A percentile compares a stretch with the other conserved stretches of the same genome.
phyloP scores from a whole-genome alignment of 2,329 filamentous ascomycete genomes.

The Catunica adiposa region DNA sequence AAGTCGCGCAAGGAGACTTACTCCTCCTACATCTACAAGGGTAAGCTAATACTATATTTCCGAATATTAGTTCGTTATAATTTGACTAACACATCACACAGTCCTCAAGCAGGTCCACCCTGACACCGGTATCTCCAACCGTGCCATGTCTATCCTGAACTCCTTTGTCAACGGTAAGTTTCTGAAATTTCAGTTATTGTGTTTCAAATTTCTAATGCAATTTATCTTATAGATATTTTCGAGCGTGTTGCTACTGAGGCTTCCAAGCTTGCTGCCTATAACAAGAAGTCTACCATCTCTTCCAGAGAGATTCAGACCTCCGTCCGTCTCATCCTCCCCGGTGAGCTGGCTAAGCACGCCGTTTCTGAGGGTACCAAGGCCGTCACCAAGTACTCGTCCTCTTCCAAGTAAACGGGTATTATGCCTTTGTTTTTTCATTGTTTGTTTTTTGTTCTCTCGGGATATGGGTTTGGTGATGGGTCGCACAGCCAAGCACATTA shows the following conservation, averaged over 20 bases:
- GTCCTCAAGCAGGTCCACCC: constrained; percentile 99
- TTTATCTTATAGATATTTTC: constrained; percentile 73
- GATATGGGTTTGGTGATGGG: constrained; percentile 36
- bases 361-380: constrained; percentile 99
- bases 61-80: constrained; percentile 1
- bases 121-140: constrained; percentile 99
- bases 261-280: constrained; percentile 97
- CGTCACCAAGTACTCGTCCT: constrained; percentile 99
- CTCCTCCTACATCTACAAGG: constrained; percentile 99
- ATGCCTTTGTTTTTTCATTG: constrained; percentile 35
- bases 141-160: constrained; percentile 99
- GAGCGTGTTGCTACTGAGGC: constrained; percentile 98
- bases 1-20: constrained; percentile 99
- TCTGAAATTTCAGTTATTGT: background rate
- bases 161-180: constrained; percentile 95
- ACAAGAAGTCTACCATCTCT: constrained; percentile 99
- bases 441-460: constrained; percentile 36
- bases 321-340: constrained; percentile 90
- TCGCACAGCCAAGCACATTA: constrained; percentile 24
- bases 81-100: constrained; percentile 24
- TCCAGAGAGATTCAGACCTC: constrained; percentile 98
- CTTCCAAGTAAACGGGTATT: constrained; percentile 77
- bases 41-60: constrained; percentile 30
- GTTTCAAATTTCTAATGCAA: constrained; percentile 16
- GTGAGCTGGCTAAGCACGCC: constrained; percentile 98